Evolutionary conservation across 169 alveolate species (phyloP), one percentile per base, ranked within the genome.

Genomic region (Plasmodium gonderi): DNA sequence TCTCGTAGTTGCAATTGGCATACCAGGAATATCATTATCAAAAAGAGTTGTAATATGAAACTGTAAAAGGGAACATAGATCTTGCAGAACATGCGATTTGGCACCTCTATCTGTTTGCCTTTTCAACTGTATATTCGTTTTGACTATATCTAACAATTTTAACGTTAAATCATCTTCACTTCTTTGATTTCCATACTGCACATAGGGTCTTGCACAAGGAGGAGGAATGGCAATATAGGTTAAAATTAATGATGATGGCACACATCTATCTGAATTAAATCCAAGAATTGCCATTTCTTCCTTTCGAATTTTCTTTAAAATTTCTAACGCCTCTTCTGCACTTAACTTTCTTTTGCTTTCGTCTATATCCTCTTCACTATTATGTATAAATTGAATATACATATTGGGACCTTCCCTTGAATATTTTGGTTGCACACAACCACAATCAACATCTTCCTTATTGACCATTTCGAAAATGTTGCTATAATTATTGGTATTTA

Each of bases 131-230:
- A 94, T 96, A 95, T 99, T 99, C 12, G 98, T 95, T 95, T 98
- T 98, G n/a, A 99, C 95, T n/a, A 99, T 98, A 95, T 98, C 99
- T 64, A 96, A 96, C 90, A 98, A 97, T 94, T 98, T 98, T 82
- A 98, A 95, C 60, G 99, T 99, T 80, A 99, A 95, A 95, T 99
- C 99, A 91, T 99, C 99, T 92, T 99, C 99, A 81, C 99, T 96
- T 90, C 99, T 96, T 77, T 98, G 98, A 68, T 97, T 95, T 17
- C 99, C 99, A 82, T 95, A 98, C 36, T 96, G 98, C 23, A 98
- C 99, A 38, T 98, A 98, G 26, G 99, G 99, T 81, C 99, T 94
- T 14, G 99, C 99, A 68, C 99, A 98, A 0, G 99, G 99, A 0
- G 99, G 99, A 76, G 99, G 99, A 2, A 99, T 99, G 3, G 99